phyloP scores from a whole-genome alignment of 345 rosid genomes.

The Laguncularia racemosa region DNA sequence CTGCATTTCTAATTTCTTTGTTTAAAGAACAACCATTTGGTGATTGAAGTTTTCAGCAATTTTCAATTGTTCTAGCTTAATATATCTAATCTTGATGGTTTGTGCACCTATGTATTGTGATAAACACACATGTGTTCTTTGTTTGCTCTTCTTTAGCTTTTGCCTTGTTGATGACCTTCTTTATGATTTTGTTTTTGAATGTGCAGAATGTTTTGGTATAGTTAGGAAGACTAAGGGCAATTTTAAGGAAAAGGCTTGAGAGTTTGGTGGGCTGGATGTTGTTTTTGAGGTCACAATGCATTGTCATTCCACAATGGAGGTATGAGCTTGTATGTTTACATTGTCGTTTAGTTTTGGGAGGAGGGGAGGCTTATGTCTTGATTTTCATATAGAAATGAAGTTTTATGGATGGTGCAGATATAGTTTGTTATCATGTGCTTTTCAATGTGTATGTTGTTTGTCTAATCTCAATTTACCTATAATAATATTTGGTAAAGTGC shows the following conservation, averaged over 20 bases:
- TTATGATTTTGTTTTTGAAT: conserved; percentile 3
- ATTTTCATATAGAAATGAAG: not conserved
- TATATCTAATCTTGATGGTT: no score
- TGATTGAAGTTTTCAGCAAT: no score
- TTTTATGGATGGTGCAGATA: not conserved
- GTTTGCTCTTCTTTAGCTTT: no score
- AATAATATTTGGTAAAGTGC: no score
- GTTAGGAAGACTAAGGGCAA: no score
- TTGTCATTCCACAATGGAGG: conserved; percentile 88
- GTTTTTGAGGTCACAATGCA: conserved; percentile 78
- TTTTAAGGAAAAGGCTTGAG: conserved; percentile 89
- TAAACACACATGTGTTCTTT: no score
- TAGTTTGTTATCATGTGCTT: conserved; percentile 1
- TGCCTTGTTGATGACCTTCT: not conserved
- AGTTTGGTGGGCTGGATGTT: conserved; percentile 90
- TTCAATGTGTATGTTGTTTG: no score
- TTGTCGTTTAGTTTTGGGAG: not conserved
- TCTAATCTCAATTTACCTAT: no score
- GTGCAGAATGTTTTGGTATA: conserved; percentile 68
- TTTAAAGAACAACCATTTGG: no score
- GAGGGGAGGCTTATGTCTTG: conserved; percentile 1
- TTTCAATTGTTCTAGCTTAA: no score
- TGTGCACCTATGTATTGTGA: no score
- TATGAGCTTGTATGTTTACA: conserved; percentile 53
- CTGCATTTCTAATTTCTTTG: no score